phyloP scores from a whole-genome alignment of 1,139 yeast genomes.

The Entelexis sorbosivorans region DNA sequence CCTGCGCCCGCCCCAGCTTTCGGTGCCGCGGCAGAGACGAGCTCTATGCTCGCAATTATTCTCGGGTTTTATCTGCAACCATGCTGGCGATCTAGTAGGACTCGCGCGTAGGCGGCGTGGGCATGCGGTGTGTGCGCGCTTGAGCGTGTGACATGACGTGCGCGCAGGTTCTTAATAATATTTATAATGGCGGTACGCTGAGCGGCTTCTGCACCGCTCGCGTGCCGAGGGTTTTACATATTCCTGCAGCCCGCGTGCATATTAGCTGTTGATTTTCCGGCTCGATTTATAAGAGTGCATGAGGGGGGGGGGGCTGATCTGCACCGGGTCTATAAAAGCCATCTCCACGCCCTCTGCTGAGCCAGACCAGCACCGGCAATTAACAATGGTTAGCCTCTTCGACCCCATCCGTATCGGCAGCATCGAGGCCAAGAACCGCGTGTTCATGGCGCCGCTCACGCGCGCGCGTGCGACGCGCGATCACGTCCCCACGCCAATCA shows the following conservation, averaged over 20 bases:
- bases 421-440: slow-evolving; percentile 4
- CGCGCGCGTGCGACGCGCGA: slow-evolving; percentile 33
- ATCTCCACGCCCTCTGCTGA: no score
- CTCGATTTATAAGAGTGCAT: neutral
- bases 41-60: no score
- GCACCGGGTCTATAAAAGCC: no score
- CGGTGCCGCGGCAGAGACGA: no score
- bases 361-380: no score
- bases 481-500: slow-evolving; percentile 38
- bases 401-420: slow-evolving; percentile 21
- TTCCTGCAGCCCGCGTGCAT: neutral
- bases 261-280: neutral
- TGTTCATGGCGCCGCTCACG: slow-evolving; percentile 46
- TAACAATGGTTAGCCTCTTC: neutral
- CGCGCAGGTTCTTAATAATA: neutral
- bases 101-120: no score
- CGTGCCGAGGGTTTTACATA: neutral
- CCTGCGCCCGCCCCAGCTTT: no score
- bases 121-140: neutral
- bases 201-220: neutral
- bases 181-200: neutral
- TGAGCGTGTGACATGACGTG: neutral
- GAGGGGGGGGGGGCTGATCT: no score
- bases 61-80: no score
- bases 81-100: no score